Conservation (phyloP, 2,329 filamentous ascomycete genomes). For the Orbilia ellipsospora region DNA sequence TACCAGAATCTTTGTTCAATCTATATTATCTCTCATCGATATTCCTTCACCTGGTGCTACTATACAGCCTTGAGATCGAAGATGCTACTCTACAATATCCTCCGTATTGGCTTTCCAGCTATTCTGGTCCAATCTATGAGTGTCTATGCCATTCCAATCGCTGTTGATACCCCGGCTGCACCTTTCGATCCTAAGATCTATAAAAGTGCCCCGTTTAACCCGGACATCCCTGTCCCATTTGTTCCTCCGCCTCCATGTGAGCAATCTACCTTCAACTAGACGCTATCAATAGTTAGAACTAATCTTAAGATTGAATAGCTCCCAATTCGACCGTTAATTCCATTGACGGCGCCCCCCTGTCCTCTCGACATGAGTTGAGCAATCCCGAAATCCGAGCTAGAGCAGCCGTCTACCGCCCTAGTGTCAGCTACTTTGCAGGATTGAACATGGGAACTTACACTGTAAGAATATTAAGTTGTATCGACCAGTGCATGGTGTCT, state of each 20-base stretch:
- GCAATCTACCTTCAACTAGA: not conserved
- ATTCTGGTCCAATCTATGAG: constrained; percentile 9
- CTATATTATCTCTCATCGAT: constrained; percentile 3
- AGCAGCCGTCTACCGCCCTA: constrained; percentile 49
- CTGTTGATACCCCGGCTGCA: constrained; percentile 15
- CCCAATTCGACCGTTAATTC: constrained; percentile 15
- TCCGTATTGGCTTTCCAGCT: constrained; percentile 18
- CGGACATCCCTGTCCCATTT: constrained; percentile 41
- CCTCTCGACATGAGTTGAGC: constrained; percentile 24
- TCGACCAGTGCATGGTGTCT: not conserved
- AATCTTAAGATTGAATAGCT: not conserved
- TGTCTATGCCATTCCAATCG: constrained; percentile 21
- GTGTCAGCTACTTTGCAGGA: constrained; percentile 56
- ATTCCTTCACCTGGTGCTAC: not conserved
- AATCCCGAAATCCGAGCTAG: constrained; percentile 37
- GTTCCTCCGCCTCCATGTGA: constrained; percentile 35
- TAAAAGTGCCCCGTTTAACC: constrained; percentile 40
- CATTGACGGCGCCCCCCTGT: constrained; percentile 9
- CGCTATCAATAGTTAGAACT: not conserved
- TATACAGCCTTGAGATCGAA: constrained; percentile 1
- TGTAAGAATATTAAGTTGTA: constrained; percentile 15
- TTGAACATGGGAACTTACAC: constrained; percentile 58
- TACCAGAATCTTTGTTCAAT: constrained; percentile 2
- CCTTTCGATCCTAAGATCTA: constrained; percentile 17
- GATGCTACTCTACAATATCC: constrained; percentile 30